Evolutionary conservation across 257 asterid species (phyloP), one percentile per base, ranked within the genome.

Genomic region (Nicotiana undulata): DNA sequence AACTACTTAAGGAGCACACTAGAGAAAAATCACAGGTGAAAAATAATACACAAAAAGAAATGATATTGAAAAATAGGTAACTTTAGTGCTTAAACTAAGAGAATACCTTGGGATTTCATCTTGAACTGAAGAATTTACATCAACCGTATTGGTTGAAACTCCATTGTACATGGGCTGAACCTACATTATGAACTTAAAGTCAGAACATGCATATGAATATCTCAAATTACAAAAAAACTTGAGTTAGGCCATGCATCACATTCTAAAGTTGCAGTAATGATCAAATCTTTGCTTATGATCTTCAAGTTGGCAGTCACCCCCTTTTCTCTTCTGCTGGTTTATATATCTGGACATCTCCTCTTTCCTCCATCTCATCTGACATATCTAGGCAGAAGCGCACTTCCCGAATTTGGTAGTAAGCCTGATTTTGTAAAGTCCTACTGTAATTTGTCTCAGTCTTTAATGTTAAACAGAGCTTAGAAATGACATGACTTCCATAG

Each of bases 81-180:
- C 12, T 40, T 11, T 16, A 66, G 58, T 83, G 81, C 87, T 87
- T 77, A 64, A 81, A 63, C 60, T 55, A 78, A 63, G 82, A 58
- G 66, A 80, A 76, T 80, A 82, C 82, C 86, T 88, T 76, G 81
- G 88, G 80, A 82, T 80, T 60, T 89, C 92, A 76, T 85, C 89
- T 7, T 58, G 81, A 28, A 76, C 75, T 44, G 85, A 55, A 16
- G 85, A 72, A 74, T 80, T 81, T 72, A 74, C 59, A 56, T 81
- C 72, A 67, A 58, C 68, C 37, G 86, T 80, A 83, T 84, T 87
- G 37, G 83, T 5, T 34, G 84, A 85, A 52, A 75, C 81, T 70
- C 81, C 90, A 75, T 20, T 61, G 65, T 89, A 85, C 70, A 81
- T 16, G 63, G 63, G 79, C 11, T 65, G 77, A 81, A 51, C 32